Percentiles rank a stretch among this genome's conserved stretches.
Evolutionary conservation across 371 early-diverging fungal genomes (phyloP).

Genomic region (Mortierella sp.): DNA sequence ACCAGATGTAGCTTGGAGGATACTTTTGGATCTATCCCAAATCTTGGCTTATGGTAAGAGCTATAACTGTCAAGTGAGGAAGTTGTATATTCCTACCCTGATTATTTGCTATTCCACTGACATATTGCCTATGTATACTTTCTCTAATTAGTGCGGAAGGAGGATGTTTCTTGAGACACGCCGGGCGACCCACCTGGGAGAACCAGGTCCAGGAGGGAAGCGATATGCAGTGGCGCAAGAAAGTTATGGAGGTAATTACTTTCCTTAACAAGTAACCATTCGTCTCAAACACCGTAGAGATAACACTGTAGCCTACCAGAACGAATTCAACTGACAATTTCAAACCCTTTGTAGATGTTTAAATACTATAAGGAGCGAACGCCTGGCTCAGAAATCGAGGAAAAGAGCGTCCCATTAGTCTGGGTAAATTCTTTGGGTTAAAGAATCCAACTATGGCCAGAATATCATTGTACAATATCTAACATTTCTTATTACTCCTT

Average conservation of each 20-base stretch:
- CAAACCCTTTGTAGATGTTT: conserved; percentile 66
- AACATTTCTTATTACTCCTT: neutral
- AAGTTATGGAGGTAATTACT: conserved; percentile 69
- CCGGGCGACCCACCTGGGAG: conserved; percentile 78
- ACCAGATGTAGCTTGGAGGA: conserved; percentile 80
- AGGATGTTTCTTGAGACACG: conserved; percentile 84
- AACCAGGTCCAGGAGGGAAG: conserved; percentile 77
- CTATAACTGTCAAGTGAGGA: too few species aligned
- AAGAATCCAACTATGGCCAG: neutral
- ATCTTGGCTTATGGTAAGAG: conserved; percentile 80
- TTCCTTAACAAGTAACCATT: neutral
- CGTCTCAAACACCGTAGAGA: too few species aligned
- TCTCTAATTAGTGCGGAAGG: conserved; percentile 81
- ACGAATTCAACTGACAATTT: neutral
- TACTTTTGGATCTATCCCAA: conserved; percentile 80
- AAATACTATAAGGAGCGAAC: conserved; percentile 94
- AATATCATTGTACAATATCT: neutral
- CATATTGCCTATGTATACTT: neutral
- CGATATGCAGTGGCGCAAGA: conserved; percentile 87
- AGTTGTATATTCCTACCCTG: neutral
- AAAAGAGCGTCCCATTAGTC: conserved; percentile 78
- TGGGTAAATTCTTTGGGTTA: conserved; percentile 61
- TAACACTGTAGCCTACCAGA: neutral
- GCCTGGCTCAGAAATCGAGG: conserved; percentile 87
- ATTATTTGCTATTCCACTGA: neutral